Evolutionary conservation across 805 yeast genomes (phyloP), one percentile per base, ranked within the genome.

Genomic region (Maudiozyma saulgeensis): DNA sequence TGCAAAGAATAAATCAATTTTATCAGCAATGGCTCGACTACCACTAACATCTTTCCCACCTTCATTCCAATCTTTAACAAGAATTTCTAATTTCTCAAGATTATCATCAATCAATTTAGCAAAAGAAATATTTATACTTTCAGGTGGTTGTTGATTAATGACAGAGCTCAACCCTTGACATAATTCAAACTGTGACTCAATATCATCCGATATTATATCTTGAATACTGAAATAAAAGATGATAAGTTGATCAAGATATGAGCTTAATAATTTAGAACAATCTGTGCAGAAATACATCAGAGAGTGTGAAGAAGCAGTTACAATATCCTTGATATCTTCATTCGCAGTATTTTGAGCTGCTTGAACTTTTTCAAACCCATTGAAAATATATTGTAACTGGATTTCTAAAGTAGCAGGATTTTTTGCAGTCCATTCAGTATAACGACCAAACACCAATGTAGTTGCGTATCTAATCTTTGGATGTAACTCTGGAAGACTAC

Each of bases 231-330:
- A 77, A 67, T 88, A 91, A 52, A 93, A 81, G 54, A 78, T 74
- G 56, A 82, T 80, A 49, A 93, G 72, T 63, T 88, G 95, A 48
- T 81, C 87, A 56, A 88, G 70, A 62, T 77, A 87, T 44, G 76
- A 76, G 18, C 81, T 77, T 56, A 93, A 69, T 15, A 81, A 71
- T 12, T 65, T 59, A 0, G 90, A 77, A 60, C 99, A 93, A 67
- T 95, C 99, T 60, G 87, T 85, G 69, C 97, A 90, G 61, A 93
- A 87, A 62, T 81, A 91, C 90, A 88, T 87, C 59, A 93, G 74
- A 0, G 99, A 95, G 66, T 87, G 90, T 0, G 97, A 84, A 0
- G 97, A 87, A 1, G 99, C 97, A 26, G 84, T 78, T 23, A 84
- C 72, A 31, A 87, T 84, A 5, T 68, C 69, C 39, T 56, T 51